These are phyloP conservation scores for Pseudogymnoascus verrucosus DNA, from an alignment of 2,329 filamentous ascomycete genomes.

Conservation along the genomic window DNA sequence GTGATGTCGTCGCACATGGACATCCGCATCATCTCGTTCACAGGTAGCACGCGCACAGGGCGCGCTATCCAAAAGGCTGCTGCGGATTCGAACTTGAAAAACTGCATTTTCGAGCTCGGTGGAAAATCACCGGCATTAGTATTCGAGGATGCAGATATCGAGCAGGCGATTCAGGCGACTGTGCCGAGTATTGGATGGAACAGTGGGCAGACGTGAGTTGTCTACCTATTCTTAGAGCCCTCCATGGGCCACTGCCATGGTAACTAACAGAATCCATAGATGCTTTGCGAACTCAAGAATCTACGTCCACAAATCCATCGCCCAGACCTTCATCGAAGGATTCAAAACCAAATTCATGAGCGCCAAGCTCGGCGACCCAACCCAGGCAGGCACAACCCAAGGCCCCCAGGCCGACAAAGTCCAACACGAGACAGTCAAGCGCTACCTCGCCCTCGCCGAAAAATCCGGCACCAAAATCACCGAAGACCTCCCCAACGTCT, in stretches of 20 bases:
- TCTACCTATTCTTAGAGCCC: no score
- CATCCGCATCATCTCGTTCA: constrained; percentile 48
- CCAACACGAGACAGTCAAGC: constrained; percentile 19
- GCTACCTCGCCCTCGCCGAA: constrained; percentile 17
- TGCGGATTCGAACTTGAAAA: constrained; percentile 40
- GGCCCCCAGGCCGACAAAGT: constrained; percentile 14
- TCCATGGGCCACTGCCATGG: neutral
- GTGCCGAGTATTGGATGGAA: constrained; percentile 17
- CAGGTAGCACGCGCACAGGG: constrained; percentile 43
- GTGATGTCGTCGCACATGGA: constrained; percentile 42
- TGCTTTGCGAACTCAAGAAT: constrained; percentile 20
- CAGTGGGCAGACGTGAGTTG: constrained; percentile 18
- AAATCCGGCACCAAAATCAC: constrained; percentile 11
- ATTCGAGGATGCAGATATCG: constrained; percentile 40
- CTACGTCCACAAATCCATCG: constrained; percentile 19
- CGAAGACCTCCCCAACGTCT: neutral
- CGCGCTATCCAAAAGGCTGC: constrained; percentile 41
- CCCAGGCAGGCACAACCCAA: constrained; percentile 10
- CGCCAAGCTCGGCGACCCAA: constrained; percentile 17
- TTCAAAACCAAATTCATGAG: constrained; percentile 17
- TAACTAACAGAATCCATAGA: neutral
- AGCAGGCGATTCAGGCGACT: constrained; percentile 18
- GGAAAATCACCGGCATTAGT: constrained; percentile 50
- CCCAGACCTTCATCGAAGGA: constrained; percentile 16
- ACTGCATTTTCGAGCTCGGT: constrained; percentile 44